phyloP scores from a whole-genome alignment of 2,329 filamentous ascomycete species.

The Calonectria pseudoturangicola region DNA sequence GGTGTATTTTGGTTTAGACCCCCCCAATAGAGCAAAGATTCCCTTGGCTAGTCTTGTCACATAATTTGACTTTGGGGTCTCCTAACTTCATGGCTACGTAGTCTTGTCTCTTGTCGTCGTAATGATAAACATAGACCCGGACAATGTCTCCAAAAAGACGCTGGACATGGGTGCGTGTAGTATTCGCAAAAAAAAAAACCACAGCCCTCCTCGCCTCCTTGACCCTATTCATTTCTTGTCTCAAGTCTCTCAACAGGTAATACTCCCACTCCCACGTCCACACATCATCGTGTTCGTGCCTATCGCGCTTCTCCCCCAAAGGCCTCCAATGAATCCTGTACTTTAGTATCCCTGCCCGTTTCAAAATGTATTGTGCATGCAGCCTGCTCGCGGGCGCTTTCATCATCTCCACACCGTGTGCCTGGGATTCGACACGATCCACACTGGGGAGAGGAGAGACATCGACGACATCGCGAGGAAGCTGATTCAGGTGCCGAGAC shows the following conservation, averaged over 20 bases:
- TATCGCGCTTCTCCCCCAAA: not conserved
- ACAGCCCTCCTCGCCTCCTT: not conserved
- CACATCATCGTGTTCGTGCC: not conserved
- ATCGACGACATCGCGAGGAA: not conserved
- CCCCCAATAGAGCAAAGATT: conserved; percentile 20
- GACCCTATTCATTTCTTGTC: not conserved
- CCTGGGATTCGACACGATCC: conserved; percentile 7
- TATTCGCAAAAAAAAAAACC: not conserved
- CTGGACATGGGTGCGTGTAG: not conserved
- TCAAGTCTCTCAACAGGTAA: not conserved
- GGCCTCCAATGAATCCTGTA: conserved; percentile 6
- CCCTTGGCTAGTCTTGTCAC: not conserved
- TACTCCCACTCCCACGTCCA: not conserved
- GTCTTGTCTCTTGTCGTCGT: not conserved
- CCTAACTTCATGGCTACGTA: no score
- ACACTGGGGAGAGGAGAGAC: conserved; percentile 11
- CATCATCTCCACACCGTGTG: conserved; percentile 6
- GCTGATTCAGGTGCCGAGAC: not conserved
- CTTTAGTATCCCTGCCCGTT: conserved; percentile 6
- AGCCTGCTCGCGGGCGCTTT: not conserved
- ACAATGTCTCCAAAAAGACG: not conserved
- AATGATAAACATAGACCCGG: no score
- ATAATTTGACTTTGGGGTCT: no score
- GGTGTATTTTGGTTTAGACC: conserved; percentile 7
- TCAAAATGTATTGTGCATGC: conserved; percentile 13